Evolutionary conservation across 2,329 filamentous ascomycete species (phyloP), one percentile per base, ranked within the genome.

Genomic region (Cladobotryum mycophilum): DNA sequence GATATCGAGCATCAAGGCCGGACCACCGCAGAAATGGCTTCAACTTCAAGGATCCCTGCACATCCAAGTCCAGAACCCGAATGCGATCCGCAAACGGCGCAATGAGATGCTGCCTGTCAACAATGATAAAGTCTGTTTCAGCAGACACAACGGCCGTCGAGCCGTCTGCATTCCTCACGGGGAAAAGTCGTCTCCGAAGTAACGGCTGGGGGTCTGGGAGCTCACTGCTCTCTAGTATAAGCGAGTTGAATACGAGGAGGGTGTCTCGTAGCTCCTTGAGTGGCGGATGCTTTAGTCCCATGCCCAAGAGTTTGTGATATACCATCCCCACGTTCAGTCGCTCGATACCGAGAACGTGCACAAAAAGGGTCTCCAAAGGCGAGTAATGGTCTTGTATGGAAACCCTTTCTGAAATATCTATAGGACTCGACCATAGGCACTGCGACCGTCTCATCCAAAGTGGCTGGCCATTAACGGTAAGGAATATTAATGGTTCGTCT

Each of bases 351-450:
- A 71, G 56, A 0, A 59, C 52, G 0, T 48, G 12, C 3, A 68
- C 53, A 36, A 70, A 70, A 17, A 70, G 59, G 1, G 47, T 33
- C n/a, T 65, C 55, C 2, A 69, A 45, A 5, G 59, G 52, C 5
- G 56, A 49, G 30, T 69, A 70, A 2, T 60, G 45, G 2, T 56
- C 56, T 3, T 64, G 64, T 1, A 70, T 47, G 1, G 58, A 53
- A 0, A 58, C 49, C 42, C 55, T 63, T 3, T 61, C 65, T 2
- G 43, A 52, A 4, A 69, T 62, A 3, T 53, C 53, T 2, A 64
- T 60, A 1, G 61, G 56, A 22, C 60, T 64, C 0, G 66, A 67
- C 68, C 67, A 70, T 1, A 70, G 51, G 47, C 68, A 70, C 14
- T 68, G 49, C 0, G 55, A 53, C 0, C 55, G 36, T 2, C 54